phyloP scores from a whole-genome alignment of 352 stramenopile genomes.

The Pythium aristosporum region DNA sequence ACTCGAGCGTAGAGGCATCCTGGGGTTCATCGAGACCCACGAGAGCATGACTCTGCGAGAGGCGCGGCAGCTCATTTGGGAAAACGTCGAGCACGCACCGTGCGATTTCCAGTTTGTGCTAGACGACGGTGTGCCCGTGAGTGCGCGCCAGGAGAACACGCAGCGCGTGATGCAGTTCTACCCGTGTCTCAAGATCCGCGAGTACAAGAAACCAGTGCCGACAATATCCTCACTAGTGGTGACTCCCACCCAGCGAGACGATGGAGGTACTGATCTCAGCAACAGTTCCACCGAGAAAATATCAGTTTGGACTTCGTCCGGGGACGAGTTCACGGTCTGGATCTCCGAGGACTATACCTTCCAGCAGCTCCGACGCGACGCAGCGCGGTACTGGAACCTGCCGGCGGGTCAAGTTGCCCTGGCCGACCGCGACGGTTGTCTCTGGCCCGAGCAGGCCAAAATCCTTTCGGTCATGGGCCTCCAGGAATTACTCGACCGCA shows the following conservation, averaged over 20 bases:
- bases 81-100: constrained; percentile 69
- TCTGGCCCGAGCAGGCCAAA: constrained; percentile 76
- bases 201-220: constrained; percentile 21
- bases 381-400: constrained; percentile 71
- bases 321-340: constrained; percentile 67
- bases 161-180: constrained; percentile 66
- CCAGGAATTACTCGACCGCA: constrained; percentile 44
- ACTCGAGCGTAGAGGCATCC: constrained; percentile 56
- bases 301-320: constrained; percentile 43
- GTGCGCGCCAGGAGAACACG: constrained; percentile 51
- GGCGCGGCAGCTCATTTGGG: constrained; percentile 55
- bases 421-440: constrained; percentile 57
- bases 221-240: not conserved
- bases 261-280: not conserved
- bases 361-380: constrained; percentile 65
- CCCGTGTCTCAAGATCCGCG: constrained; percentile 71
- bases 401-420: constrained; percentile 41
- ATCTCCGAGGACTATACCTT: constrained; percentile 76
- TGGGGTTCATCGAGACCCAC: constrained; percentile 76
- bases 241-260: not conserved
- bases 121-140: constrained; percentile 63
- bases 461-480: constrained; percentile 64
- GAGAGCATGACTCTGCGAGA: constrained; percentile 63
- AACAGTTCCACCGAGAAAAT: constrained; percentile 41
- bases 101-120: constrained; percentile 71